Percentiles rank a stretch among this genome's conserved stretches.
phyloP scores from a whole-genome alignment of 495 filamentous ascomycete species.

The Penicillium turbatum region DNA sequence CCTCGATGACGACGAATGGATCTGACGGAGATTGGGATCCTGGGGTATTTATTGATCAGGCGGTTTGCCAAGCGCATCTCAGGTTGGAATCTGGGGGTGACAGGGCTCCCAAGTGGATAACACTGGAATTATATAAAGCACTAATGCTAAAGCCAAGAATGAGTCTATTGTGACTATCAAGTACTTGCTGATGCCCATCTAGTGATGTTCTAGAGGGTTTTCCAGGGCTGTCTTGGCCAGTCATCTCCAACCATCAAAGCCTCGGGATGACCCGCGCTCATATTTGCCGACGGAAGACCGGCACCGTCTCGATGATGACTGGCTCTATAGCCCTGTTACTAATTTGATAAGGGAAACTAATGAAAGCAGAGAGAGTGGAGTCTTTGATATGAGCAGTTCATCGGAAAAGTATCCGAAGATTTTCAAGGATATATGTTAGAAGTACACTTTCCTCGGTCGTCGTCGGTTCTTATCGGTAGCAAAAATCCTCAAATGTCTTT shows the following conservation, averaged over 20 bases:
- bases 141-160: conserved; percentile 10
- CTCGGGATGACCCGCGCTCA: conserved; percentile 6
- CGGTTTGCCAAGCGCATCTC: neutral
- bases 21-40: neutral
- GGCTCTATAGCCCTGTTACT: conserved; percentile 3
- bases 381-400: too few relatives aligned
- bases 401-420: conserved; percentile 17
- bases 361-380: too few relatives aligned
- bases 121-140: too few relatives aligned
- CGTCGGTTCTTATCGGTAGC: conserved; percentile 21
- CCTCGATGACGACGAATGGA: neutral
- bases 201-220: too few relatives aligned
- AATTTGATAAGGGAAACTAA: too few relatives aligned
- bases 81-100: neutral
- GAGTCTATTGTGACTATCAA: conserved; percentile 9
- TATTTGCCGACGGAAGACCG: conserved; percentile 25
- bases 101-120: neutral
- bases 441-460: conserved; percentile 8
- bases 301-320: conserved; percentile 21
- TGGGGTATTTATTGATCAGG: neutral
- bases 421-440: neutral
- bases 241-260: neutral
- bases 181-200: neutral
- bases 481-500: neutral
- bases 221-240: neutral